Evolutionary conservation across 106 monocot species (phyloP).

Genomic region (Dendrobium nobile): DNA sequence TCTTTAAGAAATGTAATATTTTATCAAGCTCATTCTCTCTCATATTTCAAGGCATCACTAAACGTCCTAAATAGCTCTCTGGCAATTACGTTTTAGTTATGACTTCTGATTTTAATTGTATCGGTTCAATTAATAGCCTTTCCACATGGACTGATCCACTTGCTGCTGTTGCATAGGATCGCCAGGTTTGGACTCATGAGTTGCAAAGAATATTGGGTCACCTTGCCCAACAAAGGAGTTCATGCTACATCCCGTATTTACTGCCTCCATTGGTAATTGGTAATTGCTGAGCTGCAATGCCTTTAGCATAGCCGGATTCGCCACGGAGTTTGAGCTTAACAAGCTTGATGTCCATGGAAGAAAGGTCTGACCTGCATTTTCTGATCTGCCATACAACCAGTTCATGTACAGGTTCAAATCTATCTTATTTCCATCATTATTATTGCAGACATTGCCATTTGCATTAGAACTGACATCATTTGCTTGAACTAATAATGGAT

Average conservation of each 20-base stretch:
- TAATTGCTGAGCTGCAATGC: conserved; percentile 10
- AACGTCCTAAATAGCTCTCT: too few species aligned
- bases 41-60: too few species aligned
- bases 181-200: conserved; percentile 8
- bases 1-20: too few species aligned
- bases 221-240: conserved; percentile 19
- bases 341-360: conserved; percentile 22
- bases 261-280: conserved; percentile 6
- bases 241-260: conserved; percentile 5
- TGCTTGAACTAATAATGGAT: conserved; percentile 3
- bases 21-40: too few species aligned
- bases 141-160: conserved; percentile 23
- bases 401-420: conserved; percentile 29
- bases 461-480: conserved; percentile 5
- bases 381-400: conserved; percentile 26
- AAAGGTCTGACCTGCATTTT: neutral
- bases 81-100: too few species aligned
- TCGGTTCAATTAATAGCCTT: conserved; percentile 8
- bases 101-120: too few species aligned
- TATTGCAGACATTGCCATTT: neutral
- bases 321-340: neutral
- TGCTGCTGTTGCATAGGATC: conserved; percentile 21
- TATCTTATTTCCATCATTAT: conserved; percentile 5
- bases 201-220: neutral
- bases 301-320: conserved; percentile 18